Evolutionary conservation across 2,329 filamentous ascomycete genomes (phyloP).

Genomic region (Aspergillus pseudoterreus): DNA sequence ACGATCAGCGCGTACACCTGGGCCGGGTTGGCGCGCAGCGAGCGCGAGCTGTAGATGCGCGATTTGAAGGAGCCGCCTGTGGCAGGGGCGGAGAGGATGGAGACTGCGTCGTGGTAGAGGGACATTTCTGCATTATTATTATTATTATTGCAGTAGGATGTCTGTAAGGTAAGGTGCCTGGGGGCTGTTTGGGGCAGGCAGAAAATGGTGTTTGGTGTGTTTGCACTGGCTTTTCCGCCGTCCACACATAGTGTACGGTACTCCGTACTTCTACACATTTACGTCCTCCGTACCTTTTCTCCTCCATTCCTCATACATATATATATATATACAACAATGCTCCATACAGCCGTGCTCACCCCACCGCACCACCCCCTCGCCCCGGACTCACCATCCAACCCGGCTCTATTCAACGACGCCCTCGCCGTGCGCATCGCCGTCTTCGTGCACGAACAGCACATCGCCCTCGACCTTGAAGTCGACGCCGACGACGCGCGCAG

Average conservation of each 20-base stretch:
- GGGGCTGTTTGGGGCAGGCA: neutral
- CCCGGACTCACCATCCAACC: conserved; percentile 17
- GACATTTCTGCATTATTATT: conserved; percentile 60
- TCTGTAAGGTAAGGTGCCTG: no score
- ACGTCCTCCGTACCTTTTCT: no score
- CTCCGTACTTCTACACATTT: no score
- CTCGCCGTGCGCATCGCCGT: conserved; percentile 56
- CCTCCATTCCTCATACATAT: no score
- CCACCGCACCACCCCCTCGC: conserved; percentile 17
- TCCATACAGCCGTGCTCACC: conserved; percentile 14
- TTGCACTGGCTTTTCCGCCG: conserved; percentile 11
- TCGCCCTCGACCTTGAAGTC: conserved; percentile 64
- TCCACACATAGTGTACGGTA: neutral
- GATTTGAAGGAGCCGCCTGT: conserved; percentile 82
- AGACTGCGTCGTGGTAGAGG: conserved; percentile 87
- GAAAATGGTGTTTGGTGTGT: conserved; percentile 20
- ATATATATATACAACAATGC: no score
- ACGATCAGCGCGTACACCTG: conserved; percentile 84
- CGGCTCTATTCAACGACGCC: conserved; percentile 49
- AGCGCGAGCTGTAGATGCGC: conserved; percentile 69
- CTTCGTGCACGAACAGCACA: conserved; percentile 56
- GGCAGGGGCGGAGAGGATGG: conserved; percentile 64
- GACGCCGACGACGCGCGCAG: conserved; percentile 75
- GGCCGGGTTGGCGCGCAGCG: conserved; percentile 72
- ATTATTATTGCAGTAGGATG: no score